Evolutionary conservation across 768 basidiomycete genomes (phyloP), one percentile per base, ranked within the genome.

Genomic region (Hericium rajendrae): DNA sequence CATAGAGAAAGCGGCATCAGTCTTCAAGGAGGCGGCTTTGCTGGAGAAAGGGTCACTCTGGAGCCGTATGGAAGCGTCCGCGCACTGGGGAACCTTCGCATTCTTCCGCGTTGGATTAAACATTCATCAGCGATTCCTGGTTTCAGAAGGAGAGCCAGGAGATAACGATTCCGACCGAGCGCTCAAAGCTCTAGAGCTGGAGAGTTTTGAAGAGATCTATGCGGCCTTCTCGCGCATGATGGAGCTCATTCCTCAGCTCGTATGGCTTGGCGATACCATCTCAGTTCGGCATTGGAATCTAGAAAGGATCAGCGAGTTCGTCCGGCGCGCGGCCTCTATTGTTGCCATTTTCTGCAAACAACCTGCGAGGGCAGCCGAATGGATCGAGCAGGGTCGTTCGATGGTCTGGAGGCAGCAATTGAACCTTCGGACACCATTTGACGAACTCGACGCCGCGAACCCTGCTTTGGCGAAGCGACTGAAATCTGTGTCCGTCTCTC

Each of bases 311-410:
- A 20, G 43, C 13, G 20, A 20, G 16, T n/a, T 15, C 20, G 43
- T 46, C n/a, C 43, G 43, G n/a, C n/a, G 20, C 16, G 43, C 43
- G 3, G 43, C 43, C n/a, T n/a, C 20, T 20, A 46, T 46, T 8
- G 43, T 20, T n/a, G 20, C 43, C 43, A 11, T n/a, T 18, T n/a
- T 18, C 8, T n/a, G 43, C 32, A 32, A 32, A n/a, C 49, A 51
- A 11, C 24, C 24, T 16, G 13, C 18, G 24, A 51, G 22, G 2
- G 54, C 54, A 18, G 9, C 46, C 18, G 56, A 57, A 20, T 57
- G 56, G 56, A 16, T 57, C 18, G 56, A 57, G 12, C 24, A 57
- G 38, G 56, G 56, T n/a, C 56, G 56, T n/a, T 53, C 56, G 39
- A 54, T 57, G 18, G 50, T 57, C 13, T 57, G 56, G 56, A 26